Percentiles rank a stretch among this genome's conserved stretches.
phyloP scores from a whole-genome alignment of 495 filamentous ascomycete species.

The Annulohypoxylon maeteangense region DNA sequence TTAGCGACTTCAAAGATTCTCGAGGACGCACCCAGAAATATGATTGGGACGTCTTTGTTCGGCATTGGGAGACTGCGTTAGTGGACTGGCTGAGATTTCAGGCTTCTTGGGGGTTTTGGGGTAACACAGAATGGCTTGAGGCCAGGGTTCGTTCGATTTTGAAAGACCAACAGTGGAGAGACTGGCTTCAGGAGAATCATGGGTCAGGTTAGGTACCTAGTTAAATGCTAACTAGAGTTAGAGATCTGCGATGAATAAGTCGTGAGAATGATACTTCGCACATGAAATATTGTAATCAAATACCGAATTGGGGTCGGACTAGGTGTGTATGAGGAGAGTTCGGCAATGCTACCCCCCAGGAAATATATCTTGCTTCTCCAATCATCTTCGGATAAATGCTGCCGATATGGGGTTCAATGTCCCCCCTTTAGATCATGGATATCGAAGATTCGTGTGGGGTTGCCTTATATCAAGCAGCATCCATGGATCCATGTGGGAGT shows the following conservation, averaged over 20 bases:
- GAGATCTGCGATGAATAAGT: no score
- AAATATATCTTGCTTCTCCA: slow-evolving; percentile 11
- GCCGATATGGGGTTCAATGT: slow-evolving; percentile 24
- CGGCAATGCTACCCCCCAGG: slow-evolving; percentile 17
- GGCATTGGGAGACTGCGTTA: slow-evolving; percentile 59
- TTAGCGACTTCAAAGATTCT: slow-evolving; percentile 12
- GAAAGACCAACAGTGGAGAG: slow-evolving; percentile 37
- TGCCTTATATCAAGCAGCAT: slow-evolving; percentile 13
- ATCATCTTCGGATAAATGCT: slow-evolving; percentile 16
- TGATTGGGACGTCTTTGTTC: slow-evolving; percentile 51
- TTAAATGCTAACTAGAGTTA: background rate
- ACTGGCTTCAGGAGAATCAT: slow-evolving; percentile 32
- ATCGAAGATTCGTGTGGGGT: slow-evolving; percentile 24
- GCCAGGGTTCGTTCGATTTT: slow-evolving; percentile 47
- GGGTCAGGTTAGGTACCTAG: background rate
- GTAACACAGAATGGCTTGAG: slow-evolving; percentile 57
- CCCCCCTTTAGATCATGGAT: slow-evolving; percentile 7
- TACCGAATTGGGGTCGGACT: slow-evolving; percentile 11
- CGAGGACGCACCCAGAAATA: slow-evolving; percentile 39
- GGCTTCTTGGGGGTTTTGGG: slow-evolving; percentile 62
- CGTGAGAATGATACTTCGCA: no score
- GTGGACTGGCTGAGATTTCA: slow-evolving; percentile 62
- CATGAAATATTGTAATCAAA: background rate
- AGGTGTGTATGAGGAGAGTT: slow-evolving; percentile 1
- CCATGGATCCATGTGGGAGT: slow-evolving; percentile 26